A percentile compares a stretch with the other conserved stretches of the same genome.
Evolutionary conservation across 352 stramenopile genomes (phyloP).

Genomic region (Phytopythium litorale): DNA sequence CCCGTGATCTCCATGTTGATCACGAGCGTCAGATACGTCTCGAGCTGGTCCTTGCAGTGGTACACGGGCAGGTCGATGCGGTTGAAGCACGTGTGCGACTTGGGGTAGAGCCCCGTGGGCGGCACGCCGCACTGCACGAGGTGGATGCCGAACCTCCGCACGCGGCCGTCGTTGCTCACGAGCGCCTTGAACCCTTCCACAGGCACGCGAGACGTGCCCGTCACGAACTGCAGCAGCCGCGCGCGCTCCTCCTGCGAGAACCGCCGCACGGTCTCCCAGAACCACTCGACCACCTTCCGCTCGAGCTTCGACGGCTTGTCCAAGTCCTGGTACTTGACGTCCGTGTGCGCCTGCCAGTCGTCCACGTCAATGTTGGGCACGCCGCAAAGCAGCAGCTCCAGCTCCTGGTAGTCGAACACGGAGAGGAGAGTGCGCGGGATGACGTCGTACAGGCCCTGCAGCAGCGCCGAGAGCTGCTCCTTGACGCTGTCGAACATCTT

Average conservation of each 20-base stretch:
- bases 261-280: slow-evolving; percentile 79
- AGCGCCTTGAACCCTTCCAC: slow-evolving; percentile 94
- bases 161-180: slow-evolving; percentile 70
- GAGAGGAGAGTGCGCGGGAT: slow-evolving; percentile 85
- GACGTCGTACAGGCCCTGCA: slow-evolving; percentile 91
- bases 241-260: slow-evolving; percentile 87
- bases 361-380: slow-evolving; percentile 87
- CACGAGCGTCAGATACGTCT: slow-evolving; percentile 95
- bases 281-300: slow-evolving; percentile 83
- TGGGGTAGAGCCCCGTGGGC: slow-evolving; percentile 71
- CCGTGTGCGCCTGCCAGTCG: slow-evolving; percentile 86
- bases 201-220: slow-evolving; percentile 86
- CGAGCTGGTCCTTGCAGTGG: slow-evolving; percentile 73
- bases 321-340: slow-evolving; percentile 69
- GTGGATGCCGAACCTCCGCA: slow-evolving; percentile 97
- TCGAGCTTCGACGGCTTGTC: slow-evolving; percentile 58
- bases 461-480: slow-evolving; percentile 88
- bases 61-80: slow-evolving; percentile 84
- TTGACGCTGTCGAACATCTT: slow-evolving; percentile 91
- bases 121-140: slow-evolving; percentile 81
- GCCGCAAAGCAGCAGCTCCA: slow-evolving; percentile 94
- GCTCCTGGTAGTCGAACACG: slow-evolving; percentile 93
- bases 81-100: slow-evolving; percentile 89
- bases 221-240: slow-evolving; percentile 89
- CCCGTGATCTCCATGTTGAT: slow-evolving; percentile 98